Evolutionary conservation across 192 early-diverging fungal species (phyloP).

Genomic region (Rhizophagus clarus): DNA sequence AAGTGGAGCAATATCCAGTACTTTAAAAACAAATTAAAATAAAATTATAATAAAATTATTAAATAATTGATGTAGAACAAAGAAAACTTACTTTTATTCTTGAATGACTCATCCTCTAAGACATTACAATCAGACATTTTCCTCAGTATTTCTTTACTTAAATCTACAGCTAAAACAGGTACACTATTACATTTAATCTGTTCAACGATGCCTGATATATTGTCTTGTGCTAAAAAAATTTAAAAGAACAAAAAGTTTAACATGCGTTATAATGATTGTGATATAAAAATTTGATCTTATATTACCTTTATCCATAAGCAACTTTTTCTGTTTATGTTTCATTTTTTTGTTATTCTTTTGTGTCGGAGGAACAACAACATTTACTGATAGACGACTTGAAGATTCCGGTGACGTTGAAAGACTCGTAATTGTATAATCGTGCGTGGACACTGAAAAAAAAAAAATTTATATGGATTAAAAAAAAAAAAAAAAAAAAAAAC

Average conservation of each 20-base stretch:
- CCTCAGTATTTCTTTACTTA: slow-evolving; percentile 59
- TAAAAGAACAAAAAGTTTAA: background rate
- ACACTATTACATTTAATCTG: slow-evolving; percentile 47
- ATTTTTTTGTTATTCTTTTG: slow-evolving; percentile 54
- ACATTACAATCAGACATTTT: slow-evolving; percentile 60
- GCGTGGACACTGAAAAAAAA: slow-evolving; percentile 16
- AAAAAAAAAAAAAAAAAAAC: slow-evolving; percentile 7
- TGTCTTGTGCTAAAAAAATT: slow-evolving; percentile 49
- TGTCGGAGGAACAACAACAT: slow-evolving; percentile 47
- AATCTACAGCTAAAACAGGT: slow-evolving; percentile 67
- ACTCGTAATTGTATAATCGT: slow-evolving; percentile 36
- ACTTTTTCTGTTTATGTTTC: slow-evolving; percentile 60
- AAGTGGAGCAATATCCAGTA: slow-evolving; percentile 10
- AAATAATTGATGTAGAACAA: slow-evolving; percentile 37
- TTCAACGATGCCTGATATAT: slow-evolving; percentile 59
- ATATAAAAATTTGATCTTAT: slow-evolving; percentile 25
- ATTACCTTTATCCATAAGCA: slow-evolving; percentile 61
- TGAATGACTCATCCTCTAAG: slow-evolving; percentile 64
- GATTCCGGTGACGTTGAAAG: slow-evolving; percentile 39
- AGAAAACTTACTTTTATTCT: slow-evolving; percentile 50
- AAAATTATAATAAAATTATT: slow-evolving; percentile 39
- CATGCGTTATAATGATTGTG: slow-evolving; percentile 33
- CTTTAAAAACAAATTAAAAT: background rate
- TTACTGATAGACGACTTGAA: slow-evolving; percentile 39
- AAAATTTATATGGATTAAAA: slow-evolving; percentile 16